phyloP scores from a whole-genome alignment of 1,139 yeast species.

The Blastobotrys proliferans region DNA sequence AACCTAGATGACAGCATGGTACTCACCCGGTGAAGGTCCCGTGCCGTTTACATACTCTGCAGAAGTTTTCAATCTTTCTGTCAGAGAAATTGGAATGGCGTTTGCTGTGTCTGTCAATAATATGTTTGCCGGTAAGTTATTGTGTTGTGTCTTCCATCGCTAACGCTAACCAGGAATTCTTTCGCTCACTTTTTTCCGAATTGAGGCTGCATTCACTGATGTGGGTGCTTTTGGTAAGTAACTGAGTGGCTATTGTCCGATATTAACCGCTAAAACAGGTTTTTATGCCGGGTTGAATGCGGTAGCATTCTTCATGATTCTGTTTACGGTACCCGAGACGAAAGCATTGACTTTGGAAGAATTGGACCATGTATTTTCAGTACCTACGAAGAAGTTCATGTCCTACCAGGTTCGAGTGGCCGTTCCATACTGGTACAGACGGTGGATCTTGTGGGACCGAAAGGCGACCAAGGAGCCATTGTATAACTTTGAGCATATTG shows the following conservation, averaged over 20 bases:
- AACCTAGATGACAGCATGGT: slow-evolving; percentile 58
- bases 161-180: too few relatives aligned
- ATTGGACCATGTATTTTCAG: slow-evolving; percentile 18
- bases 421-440: slow-evolving; percentile 21
- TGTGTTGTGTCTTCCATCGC: too few relatives aligned
- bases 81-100: slow-evolving; percentile 71
- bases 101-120: slow-evolving; percentile 72
- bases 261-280: too few relatives aligned
- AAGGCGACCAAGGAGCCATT: slow-evolving; percentile 14
- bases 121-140: slow-evolving; percentile 74
- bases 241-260: too few relatives aligned
- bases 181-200: slow-evolving; percentile 46
- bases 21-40: slow-evolving; percentile 73
- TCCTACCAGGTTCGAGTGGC: slow-evolving; percentile 20
- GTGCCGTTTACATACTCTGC: slow-evolving; percentile 76
- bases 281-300: slow-evolving; percentile 23
- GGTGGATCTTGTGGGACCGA: slow-evolving; percentile 17
- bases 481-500: slow-evolving; percentile 16
- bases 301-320: slow-evolving; percentile 21
- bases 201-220: slow-evolving; percentile 20
- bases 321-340: slow-evolving; percentile 24
- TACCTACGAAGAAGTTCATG: slow-evolving; percentile 20
- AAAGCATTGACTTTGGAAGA: slow-evolving; percentile 23
- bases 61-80: slow-evolving; percentile 67
- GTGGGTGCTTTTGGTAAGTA: slow-evolving; percentile 25